These are phyloP conservation scores for Physcomitrellopsis africana DNA, from an alignment of 225 moss, liverwort and hornwort species.

Conservation along the genomic window DNA sequence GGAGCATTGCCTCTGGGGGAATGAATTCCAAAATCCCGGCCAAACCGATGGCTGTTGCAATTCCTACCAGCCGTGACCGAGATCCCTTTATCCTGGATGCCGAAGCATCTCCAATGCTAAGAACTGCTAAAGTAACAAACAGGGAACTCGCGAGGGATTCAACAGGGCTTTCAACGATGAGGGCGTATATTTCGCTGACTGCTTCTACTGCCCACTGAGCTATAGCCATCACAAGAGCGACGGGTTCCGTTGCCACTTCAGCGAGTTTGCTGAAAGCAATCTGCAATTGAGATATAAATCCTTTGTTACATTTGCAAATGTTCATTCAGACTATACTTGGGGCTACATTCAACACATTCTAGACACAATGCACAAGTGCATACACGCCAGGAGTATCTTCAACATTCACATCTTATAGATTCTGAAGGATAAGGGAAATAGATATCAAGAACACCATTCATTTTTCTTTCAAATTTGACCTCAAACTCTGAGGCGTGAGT, in stretches of 20 bases:
- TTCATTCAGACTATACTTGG: not conserved
- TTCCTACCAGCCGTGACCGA: slow-evolving; percentile 36
- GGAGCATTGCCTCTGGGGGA: slow-evolving; percentile 31
- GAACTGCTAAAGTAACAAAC: slow-evolving; percentile 50
- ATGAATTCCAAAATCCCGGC: slow-evolving; percentile 46
- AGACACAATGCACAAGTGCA: no score
- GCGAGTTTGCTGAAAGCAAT: slow-evolving; percentile 42
- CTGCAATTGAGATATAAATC: slow-evolving; percentile 33
- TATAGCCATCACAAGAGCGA: slow-evolving; percentile 42
- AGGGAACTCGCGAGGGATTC: slow-evolving; percentile 33
- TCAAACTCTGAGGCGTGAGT: no score
- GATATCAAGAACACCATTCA: no score
- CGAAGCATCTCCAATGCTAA: slow-evolving; percentile 55
- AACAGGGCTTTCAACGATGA: slow-evolving; percentile 51
- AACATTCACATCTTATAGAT: no score
- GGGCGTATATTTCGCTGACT: slow-evolving; percentile 35
- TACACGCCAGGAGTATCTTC: no score
- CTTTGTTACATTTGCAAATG: not conserved
- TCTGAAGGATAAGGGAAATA: no score
- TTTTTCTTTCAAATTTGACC: no score
- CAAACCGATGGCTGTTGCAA: slow-evolving; percentile 39
- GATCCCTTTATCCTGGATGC: slow-evolving; percentile 34
- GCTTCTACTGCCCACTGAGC: slow-evolving; percentile 43
- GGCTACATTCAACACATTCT: no score
- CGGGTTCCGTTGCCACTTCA: slow-evolving; percentile 45